Evolutionary conservation across 169 alveolate genomes (phyloP), one percentile per base, ranked within the genome.

Genomic region (Sarcocystis neurona): DNA sequence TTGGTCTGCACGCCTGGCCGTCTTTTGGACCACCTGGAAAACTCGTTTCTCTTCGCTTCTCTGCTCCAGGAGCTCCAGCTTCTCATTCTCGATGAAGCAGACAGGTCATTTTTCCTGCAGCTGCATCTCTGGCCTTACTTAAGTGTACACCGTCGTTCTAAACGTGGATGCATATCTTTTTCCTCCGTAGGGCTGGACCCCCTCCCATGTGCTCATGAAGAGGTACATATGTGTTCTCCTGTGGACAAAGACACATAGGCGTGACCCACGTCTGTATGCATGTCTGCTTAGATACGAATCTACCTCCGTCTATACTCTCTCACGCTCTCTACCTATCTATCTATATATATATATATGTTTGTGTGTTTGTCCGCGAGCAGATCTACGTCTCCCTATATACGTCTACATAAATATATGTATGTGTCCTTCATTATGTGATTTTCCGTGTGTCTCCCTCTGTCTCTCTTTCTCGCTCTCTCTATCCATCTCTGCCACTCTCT

Each of bases 1-100:
- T 92, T 98, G n/a, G 95, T 98, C 27, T 98, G 98, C 41, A 97
- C 99, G 27, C 98, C 98, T 3, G 99, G 99, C 44, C 94, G 99
- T 92, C 93, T 98, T 18, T 95, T 97, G 23, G 98, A 98, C 87
- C 99, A 97, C 92, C 92, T 98, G 84, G 97, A 97, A 53, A 96
- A 97, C 90, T 97, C 99, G 0, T 97, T 97, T 90, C 98, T 98
- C 66, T 98, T 98, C 91, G 94, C 94, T 87, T 94, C 97, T 27
- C 89, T 92, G 70, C 89, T 98, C 48, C 96, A 96, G 77, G 89
- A 94, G 60, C 92, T 97, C 41, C 95, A 96, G 89, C 95, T 94
- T 90, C 92, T 98, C 41, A 97, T 97, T 39, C 93, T 98, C 91
- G 99, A 98, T 90, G 99, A 98, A 92, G 99, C 99, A 48, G 99